A percentile compares a stretch with the other conserved stretches of the same genome.
phyloP scores from a whole-genome alignment of 768 basidiomycete species.

The Panus rudis region DNA sequence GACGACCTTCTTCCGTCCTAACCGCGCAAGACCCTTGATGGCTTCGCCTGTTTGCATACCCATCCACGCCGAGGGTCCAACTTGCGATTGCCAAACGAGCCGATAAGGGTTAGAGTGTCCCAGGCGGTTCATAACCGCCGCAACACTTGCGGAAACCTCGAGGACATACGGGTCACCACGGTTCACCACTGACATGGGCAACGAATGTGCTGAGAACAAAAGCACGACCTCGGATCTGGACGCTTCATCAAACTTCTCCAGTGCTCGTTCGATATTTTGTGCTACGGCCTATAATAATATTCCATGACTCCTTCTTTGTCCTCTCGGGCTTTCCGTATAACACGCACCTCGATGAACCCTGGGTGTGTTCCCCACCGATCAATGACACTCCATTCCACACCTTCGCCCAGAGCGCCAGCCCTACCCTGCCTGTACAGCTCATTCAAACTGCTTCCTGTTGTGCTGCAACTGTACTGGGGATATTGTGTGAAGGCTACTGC shows the following conservation, averaged over 20 bases:
- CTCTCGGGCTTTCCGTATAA: background rate
- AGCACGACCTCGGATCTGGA: slow-evolving; percentile 71
- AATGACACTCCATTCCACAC: slow-evolving; percentile 92
- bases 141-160: slow-evolving; percentile 91
- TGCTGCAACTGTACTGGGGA: slow-evolving; percentile 97
- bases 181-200: slow-evolving; percentile 98
- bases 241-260: slow-evolving; percentile 69
- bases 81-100: slow-evolving; percentile 96
- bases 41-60: slow-evolving; percentile 93
- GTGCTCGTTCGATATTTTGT: slow-evolving; percentile 77
- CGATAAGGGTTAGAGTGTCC: slow-evolving; percentile 80
- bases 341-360: slow-evolving; percentile 84
- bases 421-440: slow-evolving; percentile 72
- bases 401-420: slow-evolving; percentile 51
- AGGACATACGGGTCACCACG: slow-evolving; percentile 96
- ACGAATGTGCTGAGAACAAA: slow-evolving; percentile 94
- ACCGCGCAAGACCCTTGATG: slow-evolving; percentile 75
- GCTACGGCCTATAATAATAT: slow-evolving; percentile 64
- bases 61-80: slow-evolving; percentile 97
- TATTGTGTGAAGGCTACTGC: slow-evolving; percentile 98
- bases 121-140: slow-evolving; percentile 87
- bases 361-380: slow-evolving; percentile 97
- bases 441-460: slow-evolving; percentile 95
- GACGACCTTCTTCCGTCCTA: slow-evolving; percentile 70
- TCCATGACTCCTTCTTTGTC: too few relatives aligned